Evolutionary conservation across 495 filamentous ascomycete species (phyloP).

Genomic region (Aspergillus sclerotioniger): DNA sequence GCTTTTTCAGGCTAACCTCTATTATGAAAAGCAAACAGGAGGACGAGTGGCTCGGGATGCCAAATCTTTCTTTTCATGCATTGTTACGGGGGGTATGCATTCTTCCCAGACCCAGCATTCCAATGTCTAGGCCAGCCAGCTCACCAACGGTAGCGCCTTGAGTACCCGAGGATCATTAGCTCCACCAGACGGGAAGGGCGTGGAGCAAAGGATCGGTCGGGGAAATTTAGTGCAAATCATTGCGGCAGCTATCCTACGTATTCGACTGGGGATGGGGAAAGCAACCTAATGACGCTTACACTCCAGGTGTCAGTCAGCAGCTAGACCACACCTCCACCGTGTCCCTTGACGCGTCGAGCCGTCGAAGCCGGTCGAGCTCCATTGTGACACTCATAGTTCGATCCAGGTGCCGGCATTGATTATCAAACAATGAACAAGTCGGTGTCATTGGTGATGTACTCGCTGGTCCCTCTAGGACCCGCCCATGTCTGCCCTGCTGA

Average conservation of each 20-base stretch:
- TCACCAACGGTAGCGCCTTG: conserved; percentile 14
- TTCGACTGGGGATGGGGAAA: conserved; percentile 17
- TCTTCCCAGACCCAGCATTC: conserved; percentile 34
- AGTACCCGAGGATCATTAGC: not conserved
- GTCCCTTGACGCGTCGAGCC: conserved; percentile 5
- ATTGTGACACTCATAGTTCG: conserved; percentile 10
- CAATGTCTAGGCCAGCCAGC: conserved; percentile 27
- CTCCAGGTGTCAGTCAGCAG: conserved; percentile 11
- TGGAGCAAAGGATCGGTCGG: conserved; percentile 8
- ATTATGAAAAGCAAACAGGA: conserved; percentile 6
- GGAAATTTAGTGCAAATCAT: conserved; percentile 18
- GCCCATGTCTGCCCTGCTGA: conserved; percentile 29
- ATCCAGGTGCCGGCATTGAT: conserved; percentile 2
- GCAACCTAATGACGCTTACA: conserved; percentile 41
- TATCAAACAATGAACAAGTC: conserved; percentile 8
- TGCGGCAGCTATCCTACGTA: conserved; percentile 18
- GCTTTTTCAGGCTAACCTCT: conserved; percentile 11
- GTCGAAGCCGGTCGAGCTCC: conserved; percentile 10
- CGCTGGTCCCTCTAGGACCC: conserved; percentile 22
- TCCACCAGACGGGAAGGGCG: conserved; percentile 8
- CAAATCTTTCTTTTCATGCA: conserved; percentile 26
- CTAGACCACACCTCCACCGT: conserved; percentile 2
- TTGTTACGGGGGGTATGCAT: conserved; percentile 36
- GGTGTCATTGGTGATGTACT: conserved; percentile 22
- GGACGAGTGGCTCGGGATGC: conserved; percentile 24